phyloP scores from a whole-genome alignment of 2,329 filamentous ascomycete genomes.

The Botrytis fabae region DNA sequence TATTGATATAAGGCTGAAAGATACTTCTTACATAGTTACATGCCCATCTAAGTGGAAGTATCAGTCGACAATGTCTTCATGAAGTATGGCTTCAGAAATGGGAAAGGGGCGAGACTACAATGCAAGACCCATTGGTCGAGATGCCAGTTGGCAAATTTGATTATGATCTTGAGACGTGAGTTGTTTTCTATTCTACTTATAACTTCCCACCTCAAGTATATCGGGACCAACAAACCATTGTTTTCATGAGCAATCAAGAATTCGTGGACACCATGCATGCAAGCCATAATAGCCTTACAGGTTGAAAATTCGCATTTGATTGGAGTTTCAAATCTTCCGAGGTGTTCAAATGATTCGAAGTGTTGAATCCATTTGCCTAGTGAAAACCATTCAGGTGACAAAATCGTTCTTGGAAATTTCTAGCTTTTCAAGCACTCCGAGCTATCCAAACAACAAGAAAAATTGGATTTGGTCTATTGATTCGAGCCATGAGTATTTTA shows the following conservation, averaged over 20 bases:
- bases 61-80: conserved; percentile 70
- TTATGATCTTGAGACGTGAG: conserved; percentile 67
- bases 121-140: conserved; percentile 67
- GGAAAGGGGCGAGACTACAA: conserved; percentile 48
- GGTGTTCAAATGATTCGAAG: neutral
- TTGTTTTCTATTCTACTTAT: conserved; percentile 29
- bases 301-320: neutral
- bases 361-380: neutral
- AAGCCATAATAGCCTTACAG: conserved; percentile 6
- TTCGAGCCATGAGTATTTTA: neutral
- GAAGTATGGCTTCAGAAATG: conserved; percentile 69
- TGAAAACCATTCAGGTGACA: neutral
- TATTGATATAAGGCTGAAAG: conserved; percentile 29
- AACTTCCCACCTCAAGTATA: neutral
- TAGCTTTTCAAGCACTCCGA: neutral
- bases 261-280: conserved; percentile 6
- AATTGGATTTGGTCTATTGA: neutral
- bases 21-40: conserved; percentile 58
- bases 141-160: conserved; percentile 72
- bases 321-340: neutral
- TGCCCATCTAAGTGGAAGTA: conserved; percentile 77
- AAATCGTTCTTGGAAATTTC: neutral
- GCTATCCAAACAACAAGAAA: neutral
- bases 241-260: neutral
- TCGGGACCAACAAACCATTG: neutral